Base-by-base conservation (phyloP, 306 rosid species). In the Trichosanthes truncata region DNA sequence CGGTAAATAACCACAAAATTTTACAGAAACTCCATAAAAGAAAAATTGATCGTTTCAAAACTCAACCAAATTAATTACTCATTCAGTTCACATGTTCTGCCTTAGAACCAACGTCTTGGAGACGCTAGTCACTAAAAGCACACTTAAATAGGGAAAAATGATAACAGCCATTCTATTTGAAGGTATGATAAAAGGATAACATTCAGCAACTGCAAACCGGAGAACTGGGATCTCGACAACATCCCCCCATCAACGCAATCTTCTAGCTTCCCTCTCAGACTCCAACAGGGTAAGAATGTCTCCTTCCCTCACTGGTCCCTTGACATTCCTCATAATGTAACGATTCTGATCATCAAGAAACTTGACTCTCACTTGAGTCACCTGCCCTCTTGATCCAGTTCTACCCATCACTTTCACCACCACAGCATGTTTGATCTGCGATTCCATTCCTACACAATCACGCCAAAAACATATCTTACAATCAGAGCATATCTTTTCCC, bases 251-350 rank as follows among this genome's bases (percentile, higher is more conserved):
- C 75, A 78, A 48, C 81, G 81, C 81, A 78, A 31, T 55, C 81
- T 78, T 49, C 81, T 78, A 62, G 81, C 81, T 48, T 78, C 81
- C 62, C 81, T 78, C 81, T 78, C 81, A 12, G 81, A 78, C 75
- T 78, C 81, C 51, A 78, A 43, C 9, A 78, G 61, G 15, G 81
- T 78, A n/a, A 78, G 81, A 48, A 78, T 78, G 9, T 78, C 81
- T 18, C 81, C 81, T 78, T 78, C 81, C 81, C 81, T 78, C 46
- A 78, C 81, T 46, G 81, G 81, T 31, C 81, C 81, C 81, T 78
- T 78, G 8, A 78, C 81, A 33, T 78, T 78, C 60, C 81, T 46
- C 81, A 78, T 78, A 11, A 78, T 78, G 75, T 78, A 78, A 46
- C 81, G 81, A 62, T 78, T 78, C 25, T 78, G 81, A 62, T 78